Conservation (phyloP, 2,329 filamentous ascomycete genomes). For the Fonsecaea nubica region DNA sequence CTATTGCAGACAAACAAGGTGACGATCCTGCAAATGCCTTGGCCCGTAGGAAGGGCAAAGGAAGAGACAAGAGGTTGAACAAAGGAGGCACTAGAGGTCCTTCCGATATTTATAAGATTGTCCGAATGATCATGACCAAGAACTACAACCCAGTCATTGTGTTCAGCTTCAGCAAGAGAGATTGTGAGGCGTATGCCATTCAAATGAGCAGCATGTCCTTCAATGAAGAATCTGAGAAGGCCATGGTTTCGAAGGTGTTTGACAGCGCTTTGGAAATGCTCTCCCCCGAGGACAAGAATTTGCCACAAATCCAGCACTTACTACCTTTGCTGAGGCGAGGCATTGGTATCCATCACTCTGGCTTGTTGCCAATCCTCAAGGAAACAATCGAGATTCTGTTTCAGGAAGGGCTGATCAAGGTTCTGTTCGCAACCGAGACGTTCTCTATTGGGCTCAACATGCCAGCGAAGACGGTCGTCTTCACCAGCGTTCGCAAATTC, state of each 20-base stretch:
- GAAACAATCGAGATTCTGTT: constrained; percentile 99
- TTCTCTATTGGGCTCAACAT: constrained; percentile 99
- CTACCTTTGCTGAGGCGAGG: constrained; percentile 86
- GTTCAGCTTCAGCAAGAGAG: constrained; percentile 98
- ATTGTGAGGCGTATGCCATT: constrained; percentile 89
- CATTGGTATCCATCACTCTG: constrained; percentile 97
- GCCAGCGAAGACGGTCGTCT: constrained; percentile 99
- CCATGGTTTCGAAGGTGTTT: constrained; percentile 93
- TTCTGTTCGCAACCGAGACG: constrained; percentile 95
- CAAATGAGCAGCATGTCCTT: constrained; percentile 86
- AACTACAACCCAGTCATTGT: constrained; percentile 98
- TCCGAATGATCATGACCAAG: constrained; percentile 98
- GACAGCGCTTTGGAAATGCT: constrained; percentile 89
- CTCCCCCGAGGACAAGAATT: constrained; percentile 84
- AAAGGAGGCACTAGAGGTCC: constrained; percentile 78
- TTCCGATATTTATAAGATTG: constrained; percentile 94
- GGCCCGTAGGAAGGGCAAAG: constrained; percentile 82
- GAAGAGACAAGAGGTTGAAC: constrained; percentile 89
- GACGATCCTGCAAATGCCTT: constrained; percentile 79
- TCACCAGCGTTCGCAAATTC: constrained; percentile 94
- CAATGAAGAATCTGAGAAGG: constrained; percentile 95
- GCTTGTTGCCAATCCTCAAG: constrained; percentile 91
- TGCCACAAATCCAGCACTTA: constrained; percentile 90
- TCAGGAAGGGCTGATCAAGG: constrained; percentile 97
- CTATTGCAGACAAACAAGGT: constrained; percentile 86